Conservation (phyloP, 352 stramenopile genomes). For the Phytophthora colocasiae region DNA sequence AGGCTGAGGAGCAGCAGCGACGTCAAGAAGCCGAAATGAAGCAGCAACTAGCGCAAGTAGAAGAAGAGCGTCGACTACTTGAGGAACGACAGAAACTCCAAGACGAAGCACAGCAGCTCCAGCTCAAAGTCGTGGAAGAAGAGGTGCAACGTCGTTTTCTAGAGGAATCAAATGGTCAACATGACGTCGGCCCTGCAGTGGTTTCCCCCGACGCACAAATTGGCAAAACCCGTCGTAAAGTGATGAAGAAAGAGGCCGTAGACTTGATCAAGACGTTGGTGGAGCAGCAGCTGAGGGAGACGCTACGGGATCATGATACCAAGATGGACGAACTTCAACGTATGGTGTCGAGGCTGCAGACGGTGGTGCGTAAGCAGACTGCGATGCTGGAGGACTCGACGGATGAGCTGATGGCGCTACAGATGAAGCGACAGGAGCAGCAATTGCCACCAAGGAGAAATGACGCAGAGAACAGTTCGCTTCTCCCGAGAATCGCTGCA, state of each 20-base stretch:
- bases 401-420: conserved; percentile 31
- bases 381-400: conserved; percentile 45
- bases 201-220: neutral
- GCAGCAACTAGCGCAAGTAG: conserved; percentile 2
- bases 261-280: conserved; percentile 50
- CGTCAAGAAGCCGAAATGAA: conserved; percentile 13
- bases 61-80: conserved; percentile 7
- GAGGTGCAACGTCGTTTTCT: conserved; percentile 19
- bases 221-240: conserved; percentile 38
- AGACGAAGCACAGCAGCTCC: conserved; percentile 14
- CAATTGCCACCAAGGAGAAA: conserved; percentile 9
- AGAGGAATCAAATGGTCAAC: conserved; percentile 2
- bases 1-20: conserved; percentile 13
- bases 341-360: conserved; percentile 48
- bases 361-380: conserved; percentile 50
- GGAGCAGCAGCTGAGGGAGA: conserved; percentile 47
- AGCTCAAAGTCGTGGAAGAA: conserved; percentile 16
- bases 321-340: conserved; percentile 55
- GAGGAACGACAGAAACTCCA: conserved; percentile 8
- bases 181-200: neutral
- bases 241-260: conserved; percentile 61
- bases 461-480: neutral
- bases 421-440: conserved; percentile 16
- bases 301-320: conserved; percentile 44
- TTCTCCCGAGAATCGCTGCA: conserved; percentile 26